Conservation (phyloP, 2,329 filamentous ascomycete species). For the Colletotrichum navitas region DNA sequence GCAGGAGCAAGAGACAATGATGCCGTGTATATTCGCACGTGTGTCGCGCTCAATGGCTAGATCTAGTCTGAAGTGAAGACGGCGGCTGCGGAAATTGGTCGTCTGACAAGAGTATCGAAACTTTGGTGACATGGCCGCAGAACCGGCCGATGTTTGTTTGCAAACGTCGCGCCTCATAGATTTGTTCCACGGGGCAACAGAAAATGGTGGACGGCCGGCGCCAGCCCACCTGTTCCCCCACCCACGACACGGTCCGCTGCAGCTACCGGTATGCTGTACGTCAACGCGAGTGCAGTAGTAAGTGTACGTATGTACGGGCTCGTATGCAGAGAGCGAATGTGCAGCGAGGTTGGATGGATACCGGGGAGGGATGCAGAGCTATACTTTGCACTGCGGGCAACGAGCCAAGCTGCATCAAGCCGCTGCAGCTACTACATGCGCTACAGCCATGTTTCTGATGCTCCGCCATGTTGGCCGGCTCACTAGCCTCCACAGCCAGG, state of each 20-base stretch:
- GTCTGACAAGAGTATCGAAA: slow-evolving; percentile 24
- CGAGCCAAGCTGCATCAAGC: slow-evolving; percentile 28
- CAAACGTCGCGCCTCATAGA: slow-evolving; percentile 6
- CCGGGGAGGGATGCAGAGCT: slow-evolving; percentile 35
- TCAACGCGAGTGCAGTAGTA: slow-evolving; percentile 5
- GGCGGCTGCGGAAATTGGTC: slow-evolving; percentile 24
- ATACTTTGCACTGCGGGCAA: slow-evolving; percentile 32
- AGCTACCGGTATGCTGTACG: slow-evolving; percentile 25
- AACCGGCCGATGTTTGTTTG: slow-evolving; percentile 30
- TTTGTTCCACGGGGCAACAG: slow-evolving; percentile 39
- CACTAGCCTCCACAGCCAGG: slow-evolving; percentile 1
- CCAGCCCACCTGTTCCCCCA: slow-evolving; percentile 34
- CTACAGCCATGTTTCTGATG: slow-evolving; percentile 34
- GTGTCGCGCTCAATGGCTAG: slow-evolving; percentile 30
- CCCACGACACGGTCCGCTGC: slow-evolving; percentile 35
- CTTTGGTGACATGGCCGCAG: slow-evolving; percentile 10
- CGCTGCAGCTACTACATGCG: slow-evolving; percentile 8
- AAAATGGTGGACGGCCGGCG: slow-evolving; percentile 14
- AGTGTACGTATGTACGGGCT: slow-evolving; percentile 21
- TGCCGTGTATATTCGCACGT: slow-evolving; percentile 25
- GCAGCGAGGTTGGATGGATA: slow-evolving; percentile 7
- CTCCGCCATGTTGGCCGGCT: slow-evolving; percentile 33
- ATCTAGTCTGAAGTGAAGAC: not conserved
- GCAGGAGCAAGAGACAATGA: slow-evolving; percentile 23
- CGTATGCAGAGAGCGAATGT: slow-evolving; percentile 20